Base-by-base conservation (phyloP, 345 rosid genomes). In the Camelina neglecta region DNA sequence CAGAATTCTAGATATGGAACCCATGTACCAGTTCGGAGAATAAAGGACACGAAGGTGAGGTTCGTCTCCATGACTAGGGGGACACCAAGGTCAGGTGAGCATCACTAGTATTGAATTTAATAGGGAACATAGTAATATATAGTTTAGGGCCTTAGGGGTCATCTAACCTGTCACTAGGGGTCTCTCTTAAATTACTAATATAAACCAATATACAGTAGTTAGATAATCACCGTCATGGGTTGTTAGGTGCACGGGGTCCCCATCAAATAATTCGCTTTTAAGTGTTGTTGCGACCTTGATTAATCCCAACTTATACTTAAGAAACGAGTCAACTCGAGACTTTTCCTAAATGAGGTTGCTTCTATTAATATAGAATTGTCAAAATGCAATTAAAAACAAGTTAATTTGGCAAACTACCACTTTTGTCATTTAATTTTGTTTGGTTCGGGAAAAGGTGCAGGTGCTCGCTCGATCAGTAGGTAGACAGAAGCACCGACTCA, bases 181-280 rank as follows among this genome's bases (percentile, higher is more conserved):
- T 11, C 38, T 29, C 31, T 45, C 35, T 70, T 12, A 45, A 33
- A 59, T 20, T 21, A 48, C 55, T 47, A 60, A 60, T 50, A 16
- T 61, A 61, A 69, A 62, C 41, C 75, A 60, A 49, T 61, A 72
- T 42, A 26, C 4, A 26, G 29, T 20, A 61, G 26, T 24, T 24
- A 38, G 39, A 23, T 62, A 39, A 53, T 39, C 42, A 51, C 54
- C 51, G 39, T 62, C 44, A 62, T 62, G 69, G 23, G 10, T 72
- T 51, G 69, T 53, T 72, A 11, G 62, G 69, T 62, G 60, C 7
- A 50, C 53, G 44, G 63, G 55, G 55, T 72, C 62, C 53, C 50
- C 63, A 29, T 53, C 63, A 62, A 62, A 63, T 26, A 49, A 49
- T 20, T 38, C 53, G 39, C 5, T 53, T 73, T 63, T 42, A 41